phyloP scores from a whole-genome alignment of 1,139 yeast species.

The Diutina catenulata region DNA sequence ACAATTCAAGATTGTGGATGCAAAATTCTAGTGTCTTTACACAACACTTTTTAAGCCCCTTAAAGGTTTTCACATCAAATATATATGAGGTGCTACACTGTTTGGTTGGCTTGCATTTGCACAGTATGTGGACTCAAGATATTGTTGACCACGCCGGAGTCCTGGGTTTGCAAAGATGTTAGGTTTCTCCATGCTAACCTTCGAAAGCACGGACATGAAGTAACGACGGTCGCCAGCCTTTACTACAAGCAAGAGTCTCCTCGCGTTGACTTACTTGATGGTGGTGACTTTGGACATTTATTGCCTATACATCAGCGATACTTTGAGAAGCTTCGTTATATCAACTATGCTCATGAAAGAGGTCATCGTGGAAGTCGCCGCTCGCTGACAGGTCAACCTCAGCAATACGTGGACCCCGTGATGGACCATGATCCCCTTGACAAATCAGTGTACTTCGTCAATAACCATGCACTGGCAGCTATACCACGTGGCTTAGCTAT shows the following conservation, averaged over 20 bases:
- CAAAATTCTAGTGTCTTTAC: no score
- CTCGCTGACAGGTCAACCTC: no score
- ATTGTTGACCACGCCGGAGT: background rate
- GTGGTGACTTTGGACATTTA: slow-evolving; percentile 2
- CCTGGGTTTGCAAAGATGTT: background rate
- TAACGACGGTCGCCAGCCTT: background rate
- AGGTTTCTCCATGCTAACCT: background rate
- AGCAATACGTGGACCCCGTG: no score
- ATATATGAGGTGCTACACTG: no score
- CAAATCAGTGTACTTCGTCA: background rate
- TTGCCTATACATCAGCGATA: slow-evolving; percentile 1
- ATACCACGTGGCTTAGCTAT: background rate
- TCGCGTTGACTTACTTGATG: background rate
- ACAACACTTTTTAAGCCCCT: no score
- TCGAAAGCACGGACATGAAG: background rate
- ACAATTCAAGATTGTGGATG: no score
- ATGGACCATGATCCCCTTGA: no score
- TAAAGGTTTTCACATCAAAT: no score
- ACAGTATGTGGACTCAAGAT: background rate
- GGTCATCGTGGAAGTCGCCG: no score
- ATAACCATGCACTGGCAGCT: background rate
- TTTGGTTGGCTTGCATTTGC: no score
- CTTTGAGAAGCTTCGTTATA: background rate
- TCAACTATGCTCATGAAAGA: background rate
- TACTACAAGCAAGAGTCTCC: background rate